Evolutionary conservation across 192 early-diverging fungal genomes (phyloP).

Genomic region (Coemansia sp.): DNA sequence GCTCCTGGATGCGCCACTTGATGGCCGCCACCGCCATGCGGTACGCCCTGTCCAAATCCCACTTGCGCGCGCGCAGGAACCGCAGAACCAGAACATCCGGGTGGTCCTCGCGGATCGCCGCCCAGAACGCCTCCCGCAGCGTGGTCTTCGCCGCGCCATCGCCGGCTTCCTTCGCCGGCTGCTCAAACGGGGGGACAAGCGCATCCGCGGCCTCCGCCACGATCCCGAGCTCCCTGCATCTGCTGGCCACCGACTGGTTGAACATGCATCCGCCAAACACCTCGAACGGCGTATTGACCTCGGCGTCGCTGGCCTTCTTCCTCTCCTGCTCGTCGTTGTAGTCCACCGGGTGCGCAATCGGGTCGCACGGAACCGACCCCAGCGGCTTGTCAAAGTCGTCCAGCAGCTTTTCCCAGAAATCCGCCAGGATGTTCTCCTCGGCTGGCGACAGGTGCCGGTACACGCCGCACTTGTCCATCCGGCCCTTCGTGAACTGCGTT

Average conservation of each 20-base stretch:
- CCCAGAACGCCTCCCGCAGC: slow-evolving; percentile 64
- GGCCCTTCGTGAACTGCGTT: slow-evolving; percentile 50
- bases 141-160: too few relatives aligned
- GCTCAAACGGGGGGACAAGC: slow-evolving; percentile 34
- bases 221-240: slow-evolving; percentile 37
- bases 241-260: slow-evolving; percentile 40
- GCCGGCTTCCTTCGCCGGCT: slow-evolving; percentile 20
- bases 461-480: slow-evolving; percentile 39
- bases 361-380: slow-evolving; percentile 27
- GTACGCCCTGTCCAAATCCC: slow-evolving; percentile 76
- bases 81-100: slow-evolving; percentile 74
- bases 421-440: slow-evolving; percentile 48
- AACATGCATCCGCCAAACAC: slow-evolving; percentile 52
- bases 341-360: slow-evolving; percentile 36
- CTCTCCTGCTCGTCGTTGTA: slow-evolving; percentile 36
- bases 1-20: slow-evolving; percentile 72
- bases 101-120: slow-evolving; percentile 63
- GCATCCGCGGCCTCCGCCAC: slow-evolving; percentile 13
- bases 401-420: slow-evolving; percentile 51
- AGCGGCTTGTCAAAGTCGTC: slow-evolving; percentile 52
- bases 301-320: slow-evolving; percentile 34
- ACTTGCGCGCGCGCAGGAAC: slow-evolving; percentile 87
- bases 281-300: slow-evolving; percentile 43
- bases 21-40: slow-evolving; percentile 71
- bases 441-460: slow-evolving; percentile 30